Evolutionary conservation across 305 asterid genomes (phyloP).

Genomic region (Fraxinus angustifolia): DNA sequence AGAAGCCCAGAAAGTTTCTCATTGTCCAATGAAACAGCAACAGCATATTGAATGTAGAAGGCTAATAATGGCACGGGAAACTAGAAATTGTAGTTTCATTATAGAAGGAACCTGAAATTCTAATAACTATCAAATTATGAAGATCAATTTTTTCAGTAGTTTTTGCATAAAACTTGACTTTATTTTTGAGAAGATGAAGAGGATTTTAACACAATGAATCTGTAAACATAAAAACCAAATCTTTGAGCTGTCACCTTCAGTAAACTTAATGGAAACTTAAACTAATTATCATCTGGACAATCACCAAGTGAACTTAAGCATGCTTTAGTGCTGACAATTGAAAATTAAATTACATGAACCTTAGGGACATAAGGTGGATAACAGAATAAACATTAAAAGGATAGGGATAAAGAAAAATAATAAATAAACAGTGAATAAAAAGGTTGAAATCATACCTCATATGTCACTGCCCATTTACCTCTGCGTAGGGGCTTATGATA

Average conservation of each 20-base stretch:
- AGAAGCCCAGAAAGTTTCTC: not conserved
- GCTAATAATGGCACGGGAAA: not conserved
- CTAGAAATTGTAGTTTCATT: not conserved
- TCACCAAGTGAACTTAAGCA: not conserved
- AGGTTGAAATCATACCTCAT: conserved; percentile 44
- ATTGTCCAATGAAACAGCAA: not conserved
- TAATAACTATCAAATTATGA: not conserved
- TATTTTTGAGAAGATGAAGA: not conserved
- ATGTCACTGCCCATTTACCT: conserved; percentile 91
- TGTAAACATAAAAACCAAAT: not conserved
- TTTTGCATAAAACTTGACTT: not conserved
- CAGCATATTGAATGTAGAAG: not conserved
- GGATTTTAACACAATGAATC: not conserved
- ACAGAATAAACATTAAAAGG: not conserved
- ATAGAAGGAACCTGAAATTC: not conserved
- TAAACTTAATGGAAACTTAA: not conserved
- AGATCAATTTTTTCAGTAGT: not conserved
- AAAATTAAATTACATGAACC: not conserved
- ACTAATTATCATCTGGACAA: not conserved
- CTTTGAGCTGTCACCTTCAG: not conserved
- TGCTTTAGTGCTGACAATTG: not conserved
- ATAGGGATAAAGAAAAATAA: not conserved
- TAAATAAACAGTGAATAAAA: not conserved
- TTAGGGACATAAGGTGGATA: not conserved
- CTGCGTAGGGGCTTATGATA: conserved; percentile 73